Evolutionary conservation across 495 filamentous ascomycete genomes (phyloP).

Genomic region (Neurospora sp.): DNA sequence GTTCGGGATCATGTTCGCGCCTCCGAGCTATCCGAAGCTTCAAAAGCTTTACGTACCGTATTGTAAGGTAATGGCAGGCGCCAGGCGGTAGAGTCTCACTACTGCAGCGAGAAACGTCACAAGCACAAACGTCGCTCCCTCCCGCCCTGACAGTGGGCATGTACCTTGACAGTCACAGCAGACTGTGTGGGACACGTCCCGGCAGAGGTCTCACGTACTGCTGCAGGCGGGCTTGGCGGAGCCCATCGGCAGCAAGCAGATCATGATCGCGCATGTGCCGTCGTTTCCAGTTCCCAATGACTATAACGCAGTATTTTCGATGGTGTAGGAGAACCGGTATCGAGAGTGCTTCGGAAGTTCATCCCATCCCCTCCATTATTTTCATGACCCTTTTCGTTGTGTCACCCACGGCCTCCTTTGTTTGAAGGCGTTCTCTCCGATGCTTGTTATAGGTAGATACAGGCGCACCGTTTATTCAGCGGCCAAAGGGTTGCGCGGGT

Average conservation of each 20-base stretch:
- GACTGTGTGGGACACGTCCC: neutral
- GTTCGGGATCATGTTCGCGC: neutral
- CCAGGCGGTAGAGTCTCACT: neutral
- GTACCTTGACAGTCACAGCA: neutral
- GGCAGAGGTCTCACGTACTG: neutral
- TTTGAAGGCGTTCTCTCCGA: neutral
- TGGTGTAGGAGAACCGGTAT: neutral
- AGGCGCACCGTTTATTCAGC: neutral
- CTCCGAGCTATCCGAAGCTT: neutral
- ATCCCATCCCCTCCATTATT: neutral
- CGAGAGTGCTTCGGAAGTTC: neutral
- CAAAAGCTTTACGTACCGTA: neutral
- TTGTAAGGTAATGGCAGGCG: neutral
- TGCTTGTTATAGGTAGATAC: neutral
- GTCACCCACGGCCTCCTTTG: neutral
- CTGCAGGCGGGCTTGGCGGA: neutral
- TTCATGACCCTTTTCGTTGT: neutral
- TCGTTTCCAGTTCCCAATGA: neutral
- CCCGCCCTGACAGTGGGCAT: neutral
- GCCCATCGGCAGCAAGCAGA: neutral
- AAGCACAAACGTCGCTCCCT: neutral
- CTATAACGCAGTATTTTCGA: neutral
- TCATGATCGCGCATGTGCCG: neutral
- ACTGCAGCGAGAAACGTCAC: neutral
- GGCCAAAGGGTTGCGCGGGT: neutral